Conservation (phyloP, 306 rosid species). For the Canavalia gladiata region DNA sequence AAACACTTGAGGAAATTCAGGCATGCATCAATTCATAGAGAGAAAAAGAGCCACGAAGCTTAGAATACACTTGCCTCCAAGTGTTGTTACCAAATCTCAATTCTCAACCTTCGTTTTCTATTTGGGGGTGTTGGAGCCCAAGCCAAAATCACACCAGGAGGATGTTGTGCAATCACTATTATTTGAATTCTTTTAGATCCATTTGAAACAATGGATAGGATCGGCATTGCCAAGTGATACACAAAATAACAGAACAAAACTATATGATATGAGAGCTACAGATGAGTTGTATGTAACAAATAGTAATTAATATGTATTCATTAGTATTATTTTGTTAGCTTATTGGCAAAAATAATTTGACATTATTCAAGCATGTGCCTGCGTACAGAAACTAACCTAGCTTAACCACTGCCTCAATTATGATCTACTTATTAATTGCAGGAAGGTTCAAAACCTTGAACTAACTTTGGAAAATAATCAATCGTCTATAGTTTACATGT, state of each 20-base stretch:
- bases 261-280: neutral
- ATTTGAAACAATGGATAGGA: conserved; percentile 33
- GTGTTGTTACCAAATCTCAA: neutral
- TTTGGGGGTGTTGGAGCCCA: conserved; percentile 26
- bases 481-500: too few species aligned
- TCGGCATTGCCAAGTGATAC: neutral
- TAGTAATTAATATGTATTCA: conserved; percentile 21
- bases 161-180: neutral
- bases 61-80: neutral
- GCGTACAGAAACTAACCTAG: neutral
- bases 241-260: neutral
- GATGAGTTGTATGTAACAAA: conserved; percentile 8
- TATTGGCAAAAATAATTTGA: neutral
- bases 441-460: too few species aligned
- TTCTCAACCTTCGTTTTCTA: neutral
- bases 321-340: neutral
- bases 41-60: neutral
- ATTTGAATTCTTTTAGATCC: conserved; percentile 22
- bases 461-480: too few species aligned
- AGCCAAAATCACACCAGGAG: neutral
- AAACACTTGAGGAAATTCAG: conserved; percentile 85
- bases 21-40: conserved; percentile 61
- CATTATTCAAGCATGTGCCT: conserved; percentile 1
- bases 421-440: too few species aligned
- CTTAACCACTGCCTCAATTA: too few species aligned